Conservation (phyloP, 257 asterid genomes). For the Ocimum tenuiflorum region DNA sequence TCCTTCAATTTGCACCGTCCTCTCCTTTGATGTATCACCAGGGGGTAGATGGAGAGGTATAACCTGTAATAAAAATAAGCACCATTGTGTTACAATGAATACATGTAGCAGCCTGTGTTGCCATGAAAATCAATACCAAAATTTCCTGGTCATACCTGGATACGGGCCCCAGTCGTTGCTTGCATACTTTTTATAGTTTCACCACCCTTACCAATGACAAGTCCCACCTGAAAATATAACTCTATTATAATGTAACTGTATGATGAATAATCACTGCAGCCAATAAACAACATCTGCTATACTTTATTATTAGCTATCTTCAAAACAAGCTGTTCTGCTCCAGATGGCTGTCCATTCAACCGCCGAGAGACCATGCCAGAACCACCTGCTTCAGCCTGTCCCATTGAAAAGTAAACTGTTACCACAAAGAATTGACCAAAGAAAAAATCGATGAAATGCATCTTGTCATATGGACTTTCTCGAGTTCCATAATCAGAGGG, state of each 20-base stretch:
- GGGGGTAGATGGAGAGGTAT: conserved; percentile 88
- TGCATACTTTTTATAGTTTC: conserved; percentile 93
- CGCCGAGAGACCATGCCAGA: conserved; percentile 60
- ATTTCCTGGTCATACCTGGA: conserved; percentile 46
- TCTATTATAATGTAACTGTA: background rate
- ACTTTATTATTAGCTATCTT: conserved; percentile 83
- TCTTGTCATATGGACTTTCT: background rate
- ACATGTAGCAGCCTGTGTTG: background rate
- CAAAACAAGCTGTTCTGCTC: conserved; percentile 63
- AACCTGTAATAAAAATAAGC: conserved; percentile 31
- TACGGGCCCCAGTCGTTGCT: conserved; percentile 78
- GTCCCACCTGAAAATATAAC: conserved; percentile 63
- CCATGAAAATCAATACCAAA: background rate
- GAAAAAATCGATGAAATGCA: background rate
- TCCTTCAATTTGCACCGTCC: conserved; percentile 83
- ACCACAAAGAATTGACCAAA: background rate
- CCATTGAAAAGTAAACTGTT: conserved; percentile 14
- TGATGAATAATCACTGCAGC: background rate
- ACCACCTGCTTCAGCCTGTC: conserved; percentile 83
- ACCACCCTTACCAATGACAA: conserved; percentile 96
- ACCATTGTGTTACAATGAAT: background rate
- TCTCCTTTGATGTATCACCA: conserved; percentile 72
- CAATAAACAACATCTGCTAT: background rate
- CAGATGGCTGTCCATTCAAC: conserved; percentile 49
- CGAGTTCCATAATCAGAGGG: background rate